Conservation (phyloP, 2,329 filamentous ascomycete genomes). For the Tolypocladium amazonense region DNA sequence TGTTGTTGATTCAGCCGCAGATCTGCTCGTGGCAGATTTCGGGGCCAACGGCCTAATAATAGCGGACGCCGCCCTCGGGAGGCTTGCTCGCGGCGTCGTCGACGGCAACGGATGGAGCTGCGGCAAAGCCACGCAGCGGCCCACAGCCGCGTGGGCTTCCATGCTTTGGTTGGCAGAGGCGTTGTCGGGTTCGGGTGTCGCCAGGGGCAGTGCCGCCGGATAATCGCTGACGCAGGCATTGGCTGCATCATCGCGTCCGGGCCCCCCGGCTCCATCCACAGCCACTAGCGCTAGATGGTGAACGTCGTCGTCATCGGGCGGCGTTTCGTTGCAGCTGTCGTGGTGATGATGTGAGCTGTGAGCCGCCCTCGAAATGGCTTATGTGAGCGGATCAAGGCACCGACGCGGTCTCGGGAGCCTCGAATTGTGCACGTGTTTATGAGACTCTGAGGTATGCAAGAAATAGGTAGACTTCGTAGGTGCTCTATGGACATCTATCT, state of each 20-base stretch:
- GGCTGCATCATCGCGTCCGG: neutral
- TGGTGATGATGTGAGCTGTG: neutral
- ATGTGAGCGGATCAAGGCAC: neutral
- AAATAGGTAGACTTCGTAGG: neutral
- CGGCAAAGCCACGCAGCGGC: neutral
- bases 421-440: neutral
- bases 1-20: neutral
- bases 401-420: neutral
- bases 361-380: neutral
- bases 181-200: no score
- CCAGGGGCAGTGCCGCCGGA: neutral
- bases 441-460: neutral
- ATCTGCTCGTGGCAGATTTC: neutral
- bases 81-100: neutral
- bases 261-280: neutral
- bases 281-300: neutral
- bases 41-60: neutral
- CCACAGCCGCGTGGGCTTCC: neutral
- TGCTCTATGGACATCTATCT: neutral
- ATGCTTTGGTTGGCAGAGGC: neutral
- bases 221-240: neutral
- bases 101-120: neutral
- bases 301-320: neutral
- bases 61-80: neutral
- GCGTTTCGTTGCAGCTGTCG: neutral